Evolutionary conservation across 306 rosid species (phyloP), one percentile per base, ranked within the genome.

Genomic region (Astragalus membranaceus): DNA sequence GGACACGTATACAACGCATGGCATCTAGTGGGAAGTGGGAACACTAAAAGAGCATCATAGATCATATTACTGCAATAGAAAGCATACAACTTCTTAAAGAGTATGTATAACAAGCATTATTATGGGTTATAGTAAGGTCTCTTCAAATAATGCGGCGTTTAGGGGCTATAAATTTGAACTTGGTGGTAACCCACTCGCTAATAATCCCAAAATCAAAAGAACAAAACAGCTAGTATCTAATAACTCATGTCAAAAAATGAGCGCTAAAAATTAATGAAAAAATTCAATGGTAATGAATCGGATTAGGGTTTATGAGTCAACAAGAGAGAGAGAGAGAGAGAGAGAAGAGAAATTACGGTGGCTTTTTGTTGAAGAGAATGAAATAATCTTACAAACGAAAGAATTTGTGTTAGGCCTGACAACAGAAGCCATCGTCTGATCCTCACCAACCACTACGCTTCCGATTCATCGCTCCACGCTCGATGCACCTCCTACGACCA

Each of bases 301-400:
- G 14, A 74, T 69, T 67, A 80, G 80, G 85, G 74, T 61, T 79
- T 76, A 52, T 1, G 42, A 0, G 55, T 15, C 13, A 55, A 57
- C 2, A 11, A 62, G 5, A 64, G 30, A 26, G 30, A 26, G 5
- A 64, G 13, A 23, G 64, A 39, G n/a, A n/a, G n/a, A n/a, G n/a
- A n/a, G 64, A 39, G 53, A 48, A 51, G 60, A 80, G 61, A 66
- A 49, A 54, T 78, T 83, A 86, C 89, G 72, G 29, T 5, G 79
- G 81, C 35, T 80, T 85, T 43, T 76, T 76, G 46, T 3, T n/a
- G 78, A 74, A 71, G n/a, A n/a, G n/a, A n/a, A n/a, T n/a, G n/a
- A n/a, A n/a, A n/a, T n/a, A n/a, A n/a, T n/a, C n/a, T n/a, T n/a
- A n/a, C n/a, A n/a, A n/a, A n/a, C n/a, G n/a, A n/a, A n/a, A n/a